Percentiles rank a stretch among this genome's conserved stretches.
Conservation (phyloP, 108 stramenopile species). For the Epipyxis sp. region DNA sequence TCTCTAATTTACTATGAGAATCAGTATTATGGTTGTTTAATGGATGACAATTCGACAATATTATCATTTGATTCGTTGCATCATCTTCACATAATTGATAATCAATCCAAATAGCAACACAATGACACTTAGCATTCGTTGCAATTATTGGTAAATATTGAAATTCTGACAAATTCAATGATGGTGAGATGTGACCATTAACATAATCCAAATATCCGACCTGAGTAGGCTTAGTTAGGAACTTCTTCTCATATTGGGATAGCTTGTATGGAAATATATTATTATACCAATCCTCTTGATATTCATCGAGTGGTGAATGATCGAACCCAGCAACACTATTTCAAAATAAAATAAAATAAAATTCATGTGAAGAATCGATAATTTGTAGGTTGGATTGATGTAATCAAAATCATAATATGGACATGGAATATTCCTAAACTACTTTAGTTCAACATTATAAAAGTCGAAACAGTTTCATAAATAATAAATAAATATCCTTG, state of each 20-base stretch:
- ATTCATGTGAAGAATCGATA: neutral
- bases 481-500: too few relatives aligned
- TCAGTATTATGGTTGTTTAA: too few relatives aligned
- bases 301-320: slow-evolving; percentile 45
- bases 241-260: slow-evolving; percentile 14
- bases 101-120: slow-evolving; percentile 42
- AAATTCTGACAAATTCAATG: slow-evolving; percentile 33
- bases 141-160: slow-evolving; percentile 23
- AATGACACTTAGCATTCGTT: slow-evolving; percentile 35
- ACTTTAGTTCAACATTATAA: too few relatives aligned
- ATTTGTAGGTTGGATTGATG: too few relatives aligned
- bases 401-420: too few relatives aligned
- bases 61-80: too few relatives aligned
- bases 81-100: slow-evolving; percentile 26
- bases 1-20: too few relatives aligned
- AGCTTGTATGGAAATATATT: slow-evolving; percentile 49
- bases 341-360: too few relatives aligned
- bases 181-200: slow-evolving; percentile 26
- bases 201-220: neutral
- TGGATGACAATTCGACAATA: too few relatives aligned
- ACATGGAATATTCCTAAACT: too few relatives aligned
- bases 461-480: too few relatives aligned
- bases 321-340: slow-evolving; percentile 43
- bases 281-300: slow-evolving; percentile 40
- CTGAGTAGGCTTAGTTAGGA: neutral